Evolutionary conservation across 148 eudicot genomes (phyloP).

Genomic region (Rhododendron henanense): DNA sequence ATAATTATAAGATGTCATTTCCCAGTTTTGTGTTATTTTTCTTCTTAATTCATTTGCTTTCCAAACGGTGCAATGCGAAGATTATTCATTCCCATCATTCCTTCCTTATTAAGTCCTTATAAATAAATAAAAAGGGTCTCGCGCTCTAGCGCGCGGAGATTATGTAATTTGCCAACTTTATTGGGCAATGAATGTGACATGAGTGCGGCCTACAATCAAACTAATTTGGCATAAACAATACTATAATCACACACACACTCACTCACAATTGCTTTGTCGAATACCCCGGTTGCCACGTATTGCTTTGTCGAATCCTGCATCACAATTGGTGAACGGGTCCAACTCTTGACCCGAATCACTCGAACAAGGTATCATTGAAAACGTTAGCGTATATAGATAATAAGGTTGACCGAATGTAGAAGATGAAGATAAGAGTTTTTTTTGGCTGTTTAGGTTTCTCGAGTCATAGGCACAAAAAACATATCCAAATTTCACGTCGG

Average conservation of each 20-base stretch:
- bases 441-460: background rate
- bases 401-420: background rate
- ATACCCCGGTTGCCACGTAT: constrained; percentile 6
- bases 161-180: background rate
- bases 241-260: too few species aligned
- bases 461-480: background rate
- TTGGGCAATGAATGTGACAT: background rate
- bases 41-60: too few species aligned
- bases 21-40: too few species aligned
- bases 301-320: constrained; percentile 1
- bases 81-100: too few species aligned
- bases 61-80: too few species aligned
- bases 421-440: background rate
- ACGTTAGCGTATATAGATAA: background rate
- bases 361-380: too few species aligned
- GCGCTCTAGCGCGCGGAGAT: background rate
- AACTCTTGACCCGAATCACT: background rate
- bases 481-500: background rate
- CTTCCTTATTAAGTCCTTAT: too few species aligned
- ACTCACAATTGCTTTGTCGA: too few species aligned
- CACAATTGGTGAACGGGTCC: constrained; percentile 6
- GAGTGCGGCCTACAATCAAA: background rate
- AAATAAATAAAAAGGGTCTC: too few species aligned
- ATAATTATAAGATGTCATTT: too few species aligned
- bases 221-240: too few species aligned